Evolutionary conservation across 164 flowering plant genomes (phyloP).

Genomic region (Cinnamomum micranthum): DNA sequence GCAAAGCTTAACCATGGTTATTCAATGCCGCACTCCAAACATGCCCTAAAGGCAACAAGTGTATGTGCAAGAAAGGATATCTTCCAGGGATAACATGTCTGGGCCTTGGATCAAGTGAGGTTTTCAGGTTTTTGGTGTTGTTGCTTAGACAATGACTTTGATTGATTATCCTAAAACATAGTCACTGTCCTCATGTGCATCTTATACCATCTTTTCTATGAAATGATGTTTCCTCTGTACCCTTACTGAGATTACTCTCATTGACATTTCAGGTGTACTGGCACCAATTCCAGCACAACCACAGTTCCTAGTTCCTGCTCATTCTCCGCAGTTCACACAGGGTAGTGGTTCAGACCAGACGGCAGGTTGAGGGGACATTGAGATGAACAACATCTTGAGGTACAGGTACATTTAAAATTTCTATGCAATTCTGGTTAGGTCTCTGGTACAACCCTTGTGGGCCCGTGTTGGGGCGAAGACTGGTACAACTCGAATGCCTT

Average conservation of each 20-base stretch:
- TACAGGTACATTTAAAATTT: constrained; percentile 20
- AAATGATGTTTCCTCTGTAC: neutral
- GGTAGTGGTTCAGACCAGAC: constrained; percentile 89
- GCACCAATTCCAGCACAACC: constrained; percentile 68
- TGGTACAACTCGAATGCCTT: too few species aligned
- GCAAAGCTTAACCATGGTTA: too few species aligned
- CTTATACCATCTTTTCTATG: neutral
- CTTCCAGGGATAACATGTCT: neutral
- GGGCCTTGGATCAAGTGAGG: neutral
- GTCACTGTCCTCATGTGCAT: neutral
- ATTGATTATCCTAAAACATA: neutral
- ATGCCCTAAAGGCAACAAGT: too few species aligned
- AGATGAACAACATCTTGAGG: constrained; percentile 42
- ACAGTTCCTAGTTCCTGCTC: constrained; percentile 73
- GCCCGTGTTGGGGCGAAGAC: too few species aligned
- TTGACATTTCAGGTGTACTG: constrained; percentile 50
- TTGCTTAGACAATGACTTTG: neutral
- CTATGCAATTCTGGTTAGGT: neutral
- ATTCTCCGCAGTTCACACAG: constrained; percentile 72
- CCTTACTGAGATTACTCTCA: neutral
- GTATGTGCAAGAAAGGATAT: neutral
- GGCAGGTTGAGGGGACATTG: constrained; percentile 61
- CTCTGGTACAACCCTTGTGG: too few species aligned
- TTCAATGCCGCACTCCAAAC: too few species aligned
- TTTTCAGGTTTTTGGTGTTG: neutral